Percentiles rank a stretch among this genome's conserved stretches.
These are phyloP conservation scores for Amanita phalloides DNA, from an alignment of 768 basidiomycete species.

Conservation along the genomic window DNA sequence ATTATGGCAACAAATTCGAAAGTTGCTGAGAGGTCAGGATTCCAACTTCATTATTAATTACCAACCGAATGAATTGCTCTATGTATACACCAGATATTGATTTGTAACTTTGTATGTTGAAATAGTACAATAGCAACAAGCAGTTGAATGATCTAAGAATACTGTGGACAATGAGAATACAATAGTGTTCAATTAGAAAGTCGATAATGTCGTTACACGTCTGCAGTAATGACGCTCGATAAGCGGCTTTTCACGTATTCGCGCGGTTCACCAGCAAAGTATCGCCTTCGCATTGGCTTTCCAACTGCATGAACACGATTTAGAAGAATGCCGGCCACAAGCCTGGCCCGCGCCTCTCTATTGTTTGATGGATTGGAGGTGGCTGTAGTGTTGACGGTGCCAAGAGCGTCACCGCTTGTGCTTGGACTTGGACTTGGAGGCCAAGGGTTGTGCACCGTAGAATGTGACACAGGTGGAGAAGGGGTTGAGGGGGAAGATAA, in stretches of 20 bases:
- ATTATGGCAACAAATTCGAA: too few species aligned
- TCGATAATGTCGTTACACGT: slow-evolving; percentile 14
- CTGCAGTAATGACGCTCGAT: slow-evolving; percentile 38
- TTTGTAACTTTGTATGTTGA: background rate
- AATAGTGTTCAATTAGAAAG: background rate
- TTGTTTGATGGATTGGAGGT: background rate
- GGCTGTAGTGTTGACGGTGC: background rate
- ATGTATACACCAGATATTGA: background rate
- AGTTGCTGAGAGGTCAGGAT: background rate
- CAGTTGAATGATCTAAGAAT: slow-evolving; percentile 4
- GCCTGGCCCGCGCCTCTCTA: slow-evolving; percentile 30
- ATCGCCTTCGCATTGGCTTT: slow-evolving; percentile 37
- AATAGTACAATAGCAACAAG: slow-evolving; percentile 1
- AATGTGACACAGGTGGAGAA: slow-evolving; percentile 4
- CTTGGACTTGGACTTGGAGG: slow-evolving; percentile 1
- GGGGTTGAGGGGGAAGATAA: slow-evolving; percentile 3
- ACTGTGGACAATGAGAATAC: background rate
- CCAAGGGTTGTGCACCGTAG: slow-evolving; percentile 5
- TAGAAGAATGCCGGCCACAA: slow-evolving; percentile 50
- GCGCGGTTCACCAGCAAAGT: slow-evolving; percentile 18
- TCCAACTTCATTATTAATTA: background rate
- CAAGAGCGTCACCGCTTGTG: background rate
- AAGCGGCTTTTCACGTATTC: slow-evolving; percentile 43
- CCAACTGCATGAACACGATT: slow-evolving; percentile 41
- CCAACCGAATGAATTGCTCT: background rate